Base-by-base conservation (phyloP, 2,329 filamentous ascomycete genomes). In the Alternaria viburni region DNA sequence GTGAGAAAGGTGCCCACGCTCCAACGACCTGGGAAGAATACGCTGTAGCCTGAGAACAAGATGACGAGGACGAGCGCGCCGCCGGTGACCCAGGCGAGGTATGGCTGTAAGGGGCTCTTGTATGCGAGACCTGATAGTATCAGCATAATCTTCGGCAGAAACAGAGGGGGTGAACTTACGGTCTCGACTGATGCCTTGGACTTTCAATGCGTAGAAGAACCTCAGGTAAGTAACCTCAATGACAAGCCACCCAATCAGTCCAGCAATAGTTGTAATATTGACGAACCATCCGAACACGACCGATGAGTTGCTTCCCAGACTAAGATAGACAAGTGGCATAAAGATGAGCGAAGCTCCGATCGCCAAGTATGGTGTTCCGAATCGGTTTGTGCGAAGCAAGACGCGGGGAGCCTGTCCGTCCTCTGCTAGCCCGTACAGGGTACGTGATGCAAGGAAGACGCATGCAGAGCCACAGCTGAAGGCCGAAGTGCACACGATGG, bases 21-120 rank as follows among this genome's bases (percentile, higher is more conserved):
- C 91, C 90, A 93, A 7, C 85, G 84, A 7, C 81, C 82, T 0
- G 88, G 88, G 30, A 93, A 77, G 72, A 93, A 94, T 1, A 93
- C 90, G 0, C 87, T 85, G 67, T 92, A 93, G 0, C 91, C 91
- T 5, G 89, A 87, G 3, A 93, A 86, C 63, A 93, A 86, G 87
- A 93, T 92, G 61, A 90, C 76, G 46, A 86, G 84, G 3, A 87
- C 89, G 19, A 57, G 50, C 7, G 50, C 28, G 9, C 50, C 13
- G 2, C 50, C 50, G 1, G 50, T 54, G 19, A 17, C 21, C 30
- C 54, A 65, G 1, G 52, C 30, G 13, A 43, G 30, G 9, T 51
- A 61, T 23, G 60, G 59, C 51, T 65, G 63, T 1, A 65, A 54
- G 5, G 50, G 50, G 12, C 50, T 54, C 30, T 54, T 54, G 13